Percentiles rank a stretch among this genome's conserved stretches.
Conservation (phyloP, 2,329 filamentous ascomycete genomes). For the Chrysoporthe puriensis region DNA sequence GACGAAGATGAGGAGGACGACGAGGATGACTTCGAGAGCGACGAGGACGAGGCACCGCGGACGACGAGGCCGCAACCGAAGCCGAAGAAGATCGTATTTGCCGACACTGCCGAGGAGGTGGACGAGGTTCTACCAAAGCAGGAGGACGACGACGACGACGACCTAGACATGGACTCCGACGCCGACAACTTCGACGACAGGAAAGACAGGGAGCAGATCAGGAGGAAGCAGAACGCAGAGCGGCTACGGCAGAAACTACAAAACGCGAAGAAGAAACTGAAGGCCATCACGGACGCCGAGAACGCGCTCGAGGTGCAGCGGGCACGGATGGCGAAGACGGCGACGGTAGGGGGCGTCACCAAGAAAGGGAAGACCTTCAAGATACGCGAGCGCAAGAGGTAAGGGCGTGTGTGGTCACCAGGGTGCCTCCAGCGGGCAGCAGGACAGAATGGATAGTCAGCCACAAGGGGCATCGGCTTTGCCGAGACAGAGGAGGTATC, state of each 20-base stretch:
- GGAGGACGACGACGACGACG: constrained; percentile 34
- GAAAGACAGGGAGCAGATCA: constrained; percentile 37
- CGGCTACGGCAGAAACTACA: constrained; percentile 55
- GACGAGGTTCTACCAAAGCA: constrained; percentile 34
- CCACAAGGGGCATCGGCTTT: constrained; percentile 2
- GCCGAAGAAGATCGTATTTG: constrained; percentile 56
- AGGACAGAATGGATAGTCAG: constrained; percentile 1
- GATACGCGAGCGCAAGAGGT: constrained; percentile 65
- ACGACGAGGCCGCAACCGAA: constrained; percentile 29
- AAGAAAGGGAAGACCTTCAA: constrained; percentile 66
- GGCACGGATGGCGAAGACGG: constrained; percentile 68
- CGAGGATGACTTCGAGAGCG: constrained; percentile 39
- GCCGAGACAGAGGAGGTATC: constrained; percentile 26
- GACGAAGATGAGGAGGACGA: constrained; percentile 38
- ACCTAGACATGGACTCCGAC: constrained; percentile 39
- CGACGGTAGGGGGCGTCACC: constrained; percentile 61
- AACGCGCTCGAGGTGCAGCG: constrained; percentile 60
- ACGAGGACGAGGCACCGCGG: constrained; percentile 32
- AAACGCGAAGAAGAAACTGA: constrained; percentile 57
- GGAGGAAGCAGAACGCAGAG: constrained; percentile 46
- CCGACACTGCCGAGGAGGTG: constrained; percentile 44
- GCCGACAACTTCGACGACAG: constrained; percentile 27
- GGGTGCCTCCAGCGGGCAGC: constrained; percentile 9
- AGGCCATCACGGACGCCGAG: constrained; percentile 59
- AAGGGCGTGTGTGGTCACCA: constrained; percentile 30